Evolutionary conservation across 768 basidiomycete genomes (phyloP).

Genomic region (Termitomyces sp.): DNA sequence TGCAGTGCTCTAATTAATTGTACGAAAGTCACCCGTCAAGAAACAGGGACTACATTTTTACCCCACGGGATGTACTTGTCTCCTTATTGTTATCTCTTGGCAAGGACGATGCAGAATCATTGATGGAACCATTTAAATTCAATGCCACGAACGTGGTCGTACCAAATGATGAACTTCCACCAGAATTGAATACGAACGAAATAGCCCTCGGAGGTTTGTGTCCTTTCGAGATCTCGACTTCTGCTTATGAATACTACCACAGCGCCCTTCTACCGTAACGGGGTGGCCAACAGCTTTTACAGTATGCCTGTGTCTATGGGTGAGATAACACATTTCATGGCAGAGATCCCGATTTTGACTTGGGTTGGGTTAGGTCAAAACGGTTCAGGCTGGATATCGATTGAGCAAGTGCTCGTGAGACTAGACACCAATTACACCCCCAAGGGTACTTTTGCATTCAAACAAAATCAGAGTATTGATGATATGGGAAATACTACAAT

Average conservation of each 20-base stretch:
- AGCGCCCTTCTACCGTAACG: slow-evolving; percentile 30
- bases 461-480: slow-evolving; percentile 16
- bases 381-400: slow-evolving; percentile 26
- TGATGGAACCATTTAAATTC: slow-evolving; percentile 14
- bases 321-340: slow-evolving; percentile 1
- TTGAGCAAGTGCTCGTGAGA: slow-evolving; percentile 30
- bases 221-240: not conserved
- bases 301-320: slow-evolving; percentile 23
- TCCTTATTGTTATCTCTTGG: slow-evolving; percentile 26
- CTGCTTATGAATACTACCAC: not conserved
- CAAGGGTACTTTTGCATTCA: slow-evolving; percentile 21
- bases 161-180: slow-evolving; percentile 19
- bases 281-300: slow-evolving; percentile 17
- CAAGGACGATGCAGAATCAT: slow-evolving; percentile 21
- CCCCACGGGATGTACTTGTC: slow-evolving; percentile 25
- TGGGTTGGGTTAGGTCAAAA: slow-evolving; percentile 17
- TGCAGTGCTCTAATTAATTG: not conserved
- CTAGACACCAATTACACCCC: slow-evolving; percentile 29
- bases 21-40: slow-evolving; percentile 16
- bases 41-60: slow-evolving; percentile 28
- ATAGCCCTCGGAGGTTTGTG: slow-evolving; percentile 19
- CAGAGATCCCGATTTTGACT: not conserved
- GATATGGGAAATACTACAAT: slow-evolving; percentile 20
- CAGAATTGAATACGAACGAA: slow-evolving; percentile 16
- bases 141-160: slow-evolving; percentile 15